Base-by-base conservation (phyloP, 2,329 filamentous ascomycete species). In the Thyridium curvatum region DNA sequence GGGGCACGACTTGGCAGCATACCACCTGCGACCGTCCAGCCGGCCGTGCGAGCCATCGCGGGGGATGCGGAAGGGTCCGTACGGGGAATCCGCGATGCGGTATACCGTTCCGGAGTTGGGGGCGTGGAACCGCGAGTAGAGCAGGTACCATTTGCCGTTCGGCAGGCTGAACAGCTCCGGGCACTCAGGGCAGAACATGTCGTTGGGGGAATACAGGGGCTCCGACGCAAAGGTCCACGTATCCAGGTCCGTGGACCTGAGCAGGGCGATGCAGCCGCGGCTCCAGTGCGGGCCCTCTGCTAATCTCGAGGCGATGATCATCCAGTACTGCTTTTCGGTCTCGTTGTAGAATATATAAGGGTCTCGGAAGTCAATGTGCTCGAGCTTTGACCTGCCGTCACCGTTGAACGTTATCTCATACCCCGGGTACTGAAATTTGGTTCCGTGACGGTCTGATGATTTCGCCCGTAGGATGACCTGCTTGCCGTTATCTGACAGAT, bases 141-240 rank as follows among this genome's bases (percentile, higher is more conserved):
- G 46, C 12, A 62, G 47, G 41, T 62, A 62, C 59, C 59, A 62
- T 37, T 56, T 58, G 8, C 55, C 55, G 18, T 56, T 58, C 2
- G 58, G 53, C 3, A 62, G 43, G 5, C 47, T 45, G 38, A 60
- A 61, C 18, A 62, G 47, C 49, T 62, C 59, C 10, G 59, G 58
- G n/a, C 59, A 62, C 37, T 62, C 59, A 4, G 59, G 59, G 34
- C 55, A 61, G 40, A 61, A 53, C 39, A 60, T 46, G 41, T 62
- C 57, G 41, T 53, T 59, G 26, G 59, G 59, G 1, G 55, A 48
- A 39, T 56, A 57, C 2, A 62, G 46, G 3, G 58, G 58, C 38
- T 58, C 47, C 13, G 51, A 47, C 17, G 52, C 49, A 13, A 56
- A 46, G 1, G 46, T 49, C 59, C 59, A 62, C 13, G 33, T 38